Evolutionary conservation across 2,329 filamentous ascomycete genomes (phyloP).

Genomic region (Leptosphaerulina australis): DNA sequence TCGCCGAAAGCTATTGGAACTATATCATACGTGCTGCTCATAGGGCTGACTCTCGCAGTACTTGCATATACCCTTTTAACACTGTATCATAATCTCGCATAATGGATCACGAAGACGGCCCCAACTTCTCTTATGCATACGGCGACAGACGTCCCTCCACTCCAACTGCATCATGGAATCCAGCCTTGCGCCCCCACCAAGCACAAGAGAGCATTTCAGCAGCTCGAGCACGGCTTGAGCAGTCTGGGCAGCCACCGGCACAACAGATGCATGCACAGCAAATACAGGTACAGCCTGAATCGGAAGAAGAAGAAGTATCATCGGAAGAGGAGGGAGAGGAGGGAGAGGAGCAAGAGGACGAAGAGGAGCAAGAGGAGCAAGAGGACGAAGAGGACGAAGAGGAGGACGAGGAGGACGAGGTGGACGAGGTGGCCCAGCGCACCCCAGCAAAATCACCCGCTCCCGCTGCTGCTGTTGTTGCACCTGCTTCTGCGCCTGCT

Average conservation of each 20-base stretch:
- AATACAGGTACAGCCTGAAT: slow-evolving; percentile 19
- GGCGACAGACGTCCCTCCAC: slow-evolving; percentile 28
- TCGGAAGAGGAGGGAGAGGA: slow-evolving; percentile 19
- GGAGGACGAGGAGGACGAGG: slow-evolving; percentile 10
- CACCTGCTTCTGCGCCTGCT: background rate
- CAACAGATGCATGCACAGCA: slow-evolving; percentile 18
- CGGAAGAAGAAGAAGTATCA: slow-evolving; percentile 22
- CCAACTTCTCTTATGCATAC: slow-evolving; percentile 51
- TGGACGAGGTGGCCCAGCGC: slow-evolving; percentile 13
- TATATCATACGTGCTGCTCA: background rate
- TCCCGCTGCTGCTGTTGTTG: background rate
- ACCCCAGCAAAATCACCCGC: slow-evolving; percentile 6
- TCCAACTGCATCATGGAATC: slow-evolving; percentile 58
- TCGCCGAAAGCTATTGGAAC: background rate
- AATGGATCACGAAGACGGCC: slow-evolving; percentile 46
- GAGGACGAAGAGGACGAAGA: slow-evolving; percentile 10
- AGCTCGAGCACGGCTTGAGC: slow-evolving; percentile 8
- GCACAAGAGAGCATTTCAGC: slow-evolving; percentile 17
- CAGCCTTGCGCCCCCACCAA: slow-evolving; percentile 55
- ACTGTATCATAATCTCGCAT: slow-evolving; percentile 32
- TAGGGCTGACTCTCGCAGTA: slow-evolving; percentile 40
- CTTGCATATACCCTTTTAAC: slow-evolving; percentile 45
- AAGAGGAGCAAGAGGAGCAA: slow-evolving; percentile 14
- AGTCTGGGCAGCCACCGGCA: slow-evolving; percentile 18
- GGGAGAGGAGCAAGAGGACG: slow-evolving; percentile 11